Percentiles rank a stretch among this genome's conserved stretches.
These are phyloP conservation scores for Raffaelea ambrosiae DNA, from an alignment of 2,329 filamentous ascomycete species.

Conservation along the genomic window DNA sequence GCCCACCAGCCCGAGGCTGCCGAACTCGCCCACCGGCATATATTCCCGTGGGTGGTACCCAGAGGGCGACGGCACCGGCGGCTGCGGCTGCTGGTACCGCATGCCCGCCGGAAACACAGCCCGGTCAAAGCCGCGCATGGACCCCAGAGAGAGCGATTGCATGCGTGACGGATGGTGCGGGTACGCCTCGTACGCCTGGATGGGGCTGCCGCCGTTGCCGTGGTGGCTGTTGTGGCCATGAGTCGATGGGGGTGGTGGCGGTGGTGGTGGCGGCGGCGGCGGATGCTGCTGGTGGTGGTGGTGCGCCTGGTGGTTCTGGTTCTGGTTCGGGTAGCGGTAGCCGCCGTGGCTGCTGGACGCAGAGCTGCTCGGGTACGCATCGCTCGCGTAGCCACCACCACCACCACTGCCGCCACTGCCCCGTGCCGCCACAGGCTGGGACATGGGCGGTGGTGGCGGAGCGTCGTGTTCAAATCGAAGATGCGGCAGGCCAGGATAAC, in stretches of 20 bases:
- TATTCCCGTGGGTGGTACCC: conserved; percentile 22
- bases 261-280: neutral
- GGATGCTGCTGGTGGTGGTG: neutral
- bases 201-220: neutral
- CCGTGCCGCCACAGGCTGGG: too few species aligned
- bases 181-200: conserved; percentile 19
- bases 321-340: neutral
- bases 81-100: conserved; percentile 22
- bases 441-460: conserved; percentile 18
- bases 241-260: neutral
- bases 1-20: conserved; percentile 10
- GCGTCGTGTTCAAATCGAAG: conserved; percentile 27
- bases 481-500: conserved; percentile 32
- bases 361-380: conserved; percentile 20
- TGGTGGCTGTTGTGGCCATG: conserved; percentile 1
- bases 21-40: conserved; percentile 30
- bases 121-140: conserved; percentile 33
- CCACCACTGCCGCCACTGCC: too few species aligned
- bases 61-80: neutral
- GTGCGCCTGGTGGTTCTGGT: neutral
- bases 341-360: neutral
- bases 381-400: conserved; percentile 22
- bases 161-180: conserved; percentile 31
- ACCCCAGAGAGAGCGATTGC: conserved; percentile 37
- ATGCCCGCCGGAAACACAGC: conserved; percentile 31